Percentiles rank a stretch among this genome's conserved stretches.
These are phyloP conservation scores for Cladosporium sp. DNA, from an alignment of 2,329 filamentous ascomycete species.

Conservation along the genomic window DNA sequence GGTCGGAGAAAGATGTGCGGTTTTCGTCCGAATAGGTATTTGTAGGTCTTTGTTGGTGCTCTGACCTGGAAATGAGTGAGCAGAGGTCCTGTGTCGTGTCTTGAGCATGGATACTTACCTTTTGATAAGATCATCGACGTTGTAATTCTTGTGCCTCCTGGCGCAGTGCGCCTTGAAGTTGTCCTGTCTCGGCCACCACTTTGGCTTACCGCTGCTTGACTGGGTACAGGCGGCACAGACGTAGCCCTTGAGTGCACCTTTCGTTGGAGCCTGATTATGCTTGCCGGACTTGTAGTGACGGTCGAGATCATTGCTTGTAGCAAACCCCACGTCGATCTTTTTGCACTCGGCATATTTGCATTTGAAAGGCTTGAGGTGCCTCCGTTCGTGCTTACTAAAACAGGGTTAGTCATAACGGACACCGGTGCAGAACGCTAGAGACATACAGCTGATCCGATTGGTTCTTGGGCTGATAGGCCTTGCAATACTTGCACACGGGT, in stretches of 20 bases:
- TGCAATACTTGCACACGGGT: not conserved
- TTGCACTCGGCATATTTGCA: slow-evolving; percentile 56
- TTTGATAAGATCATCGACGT: slow-evolving; percentile 40
- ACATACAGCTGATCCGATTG: slow-evolving; percentile 13
- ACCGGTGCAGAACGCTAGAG: no score
- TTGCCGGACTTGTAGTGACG: slow-evolving; percentile 66
- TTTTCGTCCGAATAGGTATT: slow-evolving; percentile 2
- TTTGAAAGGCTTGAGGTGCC: slow-evolving; percentile 61
- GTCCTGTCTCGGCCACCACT: slow-evolving; percentile 73
- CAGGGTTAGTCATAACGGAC: slow-evolving; percentile 1
- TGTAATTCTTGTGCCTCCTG: slow-evolving; percentile 55
- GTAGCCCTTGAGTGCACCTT: slow-evolving; percentile 36
- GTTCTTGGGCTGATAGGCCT: slow-evolving; percentile 10
- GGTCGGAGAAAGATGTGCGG: slow-evolving; percentile 3
- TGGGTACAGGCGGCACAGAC: slow-evolving; percentile 57
- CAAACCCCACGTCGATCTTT: slow-evolving; percentile 59
- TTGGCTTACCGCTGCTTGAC: slow-evolving; percentile 48
- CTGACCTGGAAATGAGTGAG: not conserved
- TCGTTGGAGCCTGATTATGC: slow-evolving; percentile 48
- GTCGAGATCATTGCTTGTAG: slow-evolving; percentile 73
- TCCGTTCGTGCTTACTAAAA: slow-evolving; percentile 65
- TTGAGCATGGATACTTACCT: slow-evolving; percentile 33
- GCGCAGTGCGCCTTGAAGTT: slow-evolving; percentile 79
- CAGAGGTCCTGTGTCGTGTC: no score
- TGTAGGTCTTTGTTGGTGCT: slow-evolving; percentile 10